Evolutionary conservation across 2,329 filamentous ascomycete genomes (phyloP).

Genomic region (Exophiala calicioides): DNA sequence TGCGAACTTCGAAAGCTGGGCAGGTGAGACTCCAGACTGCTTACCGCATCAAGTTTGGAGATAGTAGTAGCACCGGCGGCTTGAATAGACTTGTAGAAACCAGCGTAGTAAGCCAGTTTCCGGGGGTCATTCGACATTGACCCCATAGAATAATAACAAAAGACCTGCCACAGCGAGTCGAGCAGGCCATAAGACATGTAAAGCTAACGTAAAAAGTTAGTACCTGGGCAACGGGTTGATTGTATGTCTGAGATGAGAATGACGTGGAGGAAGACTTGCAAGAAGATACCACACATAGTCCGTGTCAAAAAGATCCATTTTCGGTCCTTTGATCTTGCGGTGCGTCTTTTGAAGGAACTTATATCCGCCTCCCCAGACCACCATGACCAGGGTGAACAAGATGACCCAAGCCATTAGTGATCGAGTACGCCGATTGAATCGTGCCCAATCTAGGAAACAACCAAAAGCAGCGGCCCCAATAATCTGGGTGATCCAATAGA

Average conservation of each 20-base stretch:
- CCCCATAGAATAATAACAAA: constrained; percentile 92
- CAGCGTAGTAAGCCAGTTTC: constrained; percentile 87
- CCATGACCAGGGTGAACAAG: constrained; percentile 70
- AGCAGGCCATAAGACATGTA: constrained; percentile 89
- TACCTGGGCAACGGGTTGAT: constrained; percentile 58
- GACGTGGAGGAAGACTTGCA: constrained; percentile 25
- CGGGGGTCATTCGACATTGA: constrained; percentile 88
- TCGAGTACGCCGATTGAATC: constrained; percentile 61
- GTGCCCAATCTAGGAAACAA: constrained; percentile 64
- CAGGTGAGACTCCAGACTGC: constrained; percentile 13
- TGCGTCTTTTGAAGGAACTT: constrained; percentile 67
- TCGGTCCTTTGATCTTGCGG: constrained; percentile 41
- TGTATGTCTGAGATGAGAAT: constrained; percentile 59
- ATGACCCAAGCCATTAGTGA: constrained; percentile 64
- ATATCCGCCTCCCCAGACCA: constrained; percentile 79
- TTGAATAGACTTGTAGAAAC: constrained; percentile 88
- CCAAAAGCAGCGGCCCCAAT: constrained; percentile 72
- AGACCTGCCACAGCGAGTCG: constrained; percentile 86
- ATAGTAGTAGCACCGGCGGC: constrained; percentile 73
- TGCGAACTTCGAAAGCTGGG: neutral
- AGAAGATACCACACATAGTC: constrained; percentile 78
- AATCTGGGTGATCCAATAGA: constrained; percentile 81
- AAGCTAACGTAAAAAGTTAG: constrained; percentile 42
- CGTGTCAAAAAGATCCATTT: constrained; percentile 64
- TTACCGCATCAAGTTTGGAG: constrained; percentile 41